Evolutionary conservation across 2,329 filamentous ascomycete genomes (phyloP).

Genomic region (Capronia americana): DNA sequence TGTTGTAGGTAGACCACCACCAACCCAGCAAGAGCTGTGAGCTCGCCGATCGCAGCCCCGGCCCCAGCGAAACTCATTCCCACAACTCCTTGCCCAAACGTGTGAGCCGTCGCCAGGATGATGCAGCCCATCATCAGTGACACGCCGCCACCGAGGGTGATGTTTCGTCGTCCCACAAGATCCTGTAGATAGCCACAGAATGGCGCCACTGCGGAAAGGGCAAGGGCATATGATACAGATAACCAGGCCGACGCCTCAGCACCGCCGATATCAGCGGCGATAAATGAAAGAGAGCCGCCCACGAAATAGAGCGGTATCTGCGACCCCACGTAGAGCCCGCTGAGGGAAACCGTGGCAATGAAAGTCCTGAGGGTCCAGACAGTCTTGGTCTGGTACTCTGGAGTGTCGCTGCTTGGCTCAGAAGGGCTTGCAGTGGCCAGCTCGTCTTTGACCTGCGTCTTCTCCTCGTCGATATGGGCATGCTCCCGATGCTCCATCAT

Average conservation of each 20-base stretch:
- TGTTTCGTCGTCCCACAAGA: conserved; percentile 31
- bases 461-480: conserved; percentile 9
- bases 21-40: conserved; percentile 34
- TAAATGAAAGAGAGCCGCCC: conserved; percentile 33
- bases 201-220: conserved; percentile 31
- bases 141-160: conserved; percentile 27
- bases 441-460: conserved; percentile 6
- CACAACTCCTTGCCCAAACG: conserved; percentile 26
- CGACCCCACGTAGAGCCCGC: conserved; percentile 28
- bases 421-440: background rate
- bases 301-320: conserved; percentile 36
- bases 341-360: conserved; percentile 22
- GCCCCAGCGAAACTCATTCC: conserved; percentile 33
- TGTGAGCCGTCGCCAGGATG: conserved; percentile 30
- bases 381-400: conserved; percentile 24
- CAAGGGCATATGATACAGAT: conserved; percentile 28
- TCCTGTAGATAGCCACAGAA: conserved; percentile 35
- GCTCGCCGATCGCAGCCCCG: conserved; percentile 32
- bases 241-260: conserved; percentile 30
- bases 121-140: conserved; percentile 30
- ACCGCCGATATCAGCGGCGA: conserved; percentile 31
- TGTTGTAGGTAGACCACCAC: background rate
- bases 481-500: conserved; percentile 23
- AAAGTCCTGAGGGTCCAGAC: conserved; percentile 28
- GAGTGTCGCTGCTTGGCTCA: conserved; percentile 11